phyloP scores from a whole-genome alignment of 768 basidiomycete species.

The Lyophyllum shimeji region DNA sequence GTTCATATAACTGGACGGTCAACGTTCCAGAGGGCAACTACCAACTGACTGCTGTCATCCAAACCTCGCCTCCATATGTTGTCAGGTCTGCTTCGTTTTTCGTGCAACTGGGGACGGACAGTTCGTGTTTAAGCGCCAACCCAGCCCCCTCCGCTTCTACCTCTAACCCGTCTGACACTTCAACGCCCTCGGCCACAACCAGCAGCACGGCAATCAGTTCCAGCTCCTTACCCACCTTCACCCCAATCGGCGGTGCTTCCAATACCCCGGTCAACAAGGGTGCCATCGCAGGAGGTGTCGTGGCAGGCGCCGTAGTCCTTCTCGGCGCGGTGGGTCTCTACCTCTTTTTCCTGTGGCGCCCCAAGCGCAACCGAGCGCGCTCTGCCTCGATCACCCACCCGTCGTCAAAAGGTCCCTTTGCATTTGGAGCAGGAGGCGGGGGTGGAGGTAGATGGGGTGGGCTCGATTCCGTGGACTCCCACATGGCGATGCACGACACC shows the following conservation, averaged over 20 bases:
- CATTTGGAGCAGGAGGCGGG: neutral
- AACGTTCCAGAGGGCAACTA: slow-evolving; percentile 53
- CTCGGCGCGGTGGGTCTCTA: slow-evolving; percentile 30
- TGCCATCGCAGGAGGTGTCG: slow-evolving; percentile 50
- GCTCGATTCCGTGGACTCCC: slow-evolving; percentile 19
- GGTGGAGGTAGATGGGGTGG: slow-evolving; percentile 19
- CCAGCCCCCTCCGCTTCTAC: slow-evolving; percentile 13
- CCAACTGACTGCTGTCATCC: slow-evolving; percentile 28
- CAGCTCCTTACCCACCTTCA: slow-evolving; percentile 7
- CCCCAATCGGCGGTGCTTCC: slow-evolving; percentile 23
- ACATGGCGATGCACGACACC: slow-evolving; percentile 4
- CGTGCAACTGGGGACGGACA: slow-evolving; percentile 28
- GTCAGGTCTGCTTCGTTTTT: slow-evolving; percentile 26
- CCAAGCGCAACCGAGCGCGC: neutral
- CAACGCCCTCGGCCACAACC: slow-evolving; percentile 10
- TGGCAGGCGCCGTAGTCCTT: slow-evolving; percentile 44
- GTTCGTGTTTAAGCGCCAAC: slow-evolving; percentile 28
- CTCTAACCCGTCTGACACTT: slow-evolving; percentile 9
- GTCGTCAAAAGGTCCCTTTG: neutral
- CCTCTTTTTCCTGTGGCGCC: slow-evolving; percentile 23
- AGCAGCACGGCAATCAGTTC: slow-evolving; percentile 10
- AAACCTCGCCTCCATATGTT: slow-evolving; percentile 13
- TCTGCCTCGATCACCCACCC: neutral
- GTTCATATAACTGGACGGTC: slow-evolving; percentile 45
- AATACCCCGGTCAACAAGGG: slow-evolving; percentile 33